These are phyloP conservation scores for Choanephora cucurbitarum DNA, from an alignment of 371 early-diverging fungal species.

Conservation along the genomic window DNA sequence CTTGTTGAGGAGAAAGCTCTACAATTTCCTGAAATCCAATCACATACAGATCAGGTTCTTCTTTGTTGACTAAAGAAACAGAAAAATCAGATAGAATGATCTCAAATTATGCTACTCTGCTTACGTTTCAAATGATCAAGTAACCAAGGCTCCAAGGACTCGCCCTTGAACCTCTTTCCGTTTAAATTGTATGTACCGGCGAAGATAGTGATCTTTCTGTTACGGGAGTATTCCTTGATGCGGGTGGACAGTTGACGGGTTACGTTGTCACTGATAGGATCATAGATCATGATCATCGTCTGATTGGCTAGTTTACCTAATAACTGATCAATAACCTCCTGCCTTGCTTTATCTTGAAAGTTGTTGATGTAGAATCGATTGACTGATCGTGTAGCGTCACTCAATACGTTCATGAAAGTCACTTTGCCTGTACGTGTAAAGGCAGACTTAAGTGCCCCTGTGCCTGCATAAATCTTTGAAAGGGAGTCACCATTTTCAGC, in stretches of 20 bases:
- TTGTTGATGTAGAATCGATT: conserved; percentile 92
- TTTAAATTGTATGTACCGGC: conserved; percentile 93
- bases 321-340: conserved; percentile 88
- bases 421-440: conserved; percentile 90
- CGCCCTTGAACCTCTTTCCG: conserved; percentile 71
- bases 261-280: conserved; percentile 65
- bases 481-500: conserved; percentile 95
- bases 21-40: conserved; percentile 96
- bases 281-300: conserved; percentile 54
- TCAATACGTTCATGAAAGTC: conserved; percentile 81
- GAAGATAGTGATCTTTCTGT: conserved; percentile 61
- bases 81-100: neutral
- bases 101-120: neutral
- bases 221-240: conserved; percentile 56
- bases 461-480: conserved; percentile 96
- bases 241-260: conserved; percentile 53
- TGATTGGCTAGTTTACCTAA: conserved; percentile 68
- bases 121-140: conserved; percentile 53
- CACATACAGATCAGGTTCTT: conserved; percentile 80
- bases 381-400: conserved; percentile 91
- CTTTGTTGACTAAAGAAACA: conserved; percentile 25
- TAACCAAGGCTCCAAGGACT: conserved; percentile 71
- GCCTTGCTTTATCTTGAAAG: conserved; percentile 89
- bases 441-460: conserved; percentile 94
- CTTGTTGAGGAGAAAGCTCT: conserved; percentile 82